These are phyloP conservation scores for Strigomonas culicis DNA, from an alignment of 208 protist species.

Conservation along the genomic window DNA sequence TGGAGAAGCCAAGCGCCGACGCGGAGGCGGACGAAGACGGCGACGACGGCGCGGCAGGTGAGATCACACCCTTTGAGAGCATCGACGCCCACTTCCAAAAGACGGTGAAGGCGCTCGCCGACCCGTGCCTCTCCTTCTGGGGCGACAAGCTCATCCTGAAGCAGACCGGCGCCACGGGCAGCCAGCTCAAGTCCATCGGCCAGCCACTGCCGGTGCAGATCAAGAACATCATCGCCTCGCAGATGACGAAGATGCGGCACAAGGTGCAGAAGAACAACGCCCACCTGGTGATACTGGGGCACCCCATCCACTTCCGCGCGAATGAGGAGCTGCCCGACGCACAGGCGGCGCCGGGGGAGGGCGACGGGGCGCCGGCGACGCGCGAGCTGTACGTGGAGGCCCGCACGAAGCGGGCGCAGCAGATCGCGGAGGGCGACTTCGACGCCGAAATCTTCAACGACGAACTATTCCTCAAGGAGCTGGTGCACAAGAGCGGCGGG, in stretches of 20 bases:
- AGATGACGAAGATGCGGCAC: conserved; percentile 40
- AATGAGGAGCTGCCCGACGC: not conserved
- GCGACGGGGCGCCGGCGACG: conserved; percentile 21
- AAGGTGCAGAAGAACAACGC: conserved; percentile 75
- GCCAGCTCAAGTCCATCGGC: conserved; percentile 55
- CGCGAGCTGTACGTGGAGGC: conserved; percentile 16
- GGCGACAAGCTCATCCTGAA: conserved; percentile 54
- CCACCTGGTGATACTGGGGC: conserved; percentile 62
- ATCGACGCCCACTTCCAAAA: conserved; percentile 28
- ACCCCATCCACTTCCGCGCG: conserved; percentile 59
- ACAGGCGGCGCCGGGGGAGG: conserved; percentile 14
- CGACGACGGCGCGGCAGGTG: conserved; percentile 14
- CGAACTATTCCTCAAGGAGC: conserved; percentile 72
- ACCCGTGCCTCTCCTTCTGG: conserved; percentile 66
- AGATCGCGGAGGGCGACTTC: conserved; percentile 71
- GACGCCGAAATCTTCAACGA: conserved; percentile 84
- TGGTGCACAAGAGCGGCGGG: conserved; percentile 61
- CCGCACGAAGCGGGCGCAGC: conserved; percentile 52
- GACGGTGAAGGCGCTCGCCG: conserved; percentile 35
- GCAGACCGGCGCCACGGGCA: conserved; percentile 13
- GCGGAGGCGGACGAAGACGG: conserved; percentile 2
- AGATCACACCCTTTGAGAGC: too few relatives aligned
- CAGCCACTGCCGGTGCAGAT: conserved; percentile 82
- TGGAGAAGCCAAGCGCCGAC: not conserved
- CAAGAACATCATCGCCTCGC: conserved; percentile 52